Evolutionary conservation across 208 protist species (phyloP), one percentile per base, ranked within the genome.

Genomic region (Leishmania tropica): DNA sequence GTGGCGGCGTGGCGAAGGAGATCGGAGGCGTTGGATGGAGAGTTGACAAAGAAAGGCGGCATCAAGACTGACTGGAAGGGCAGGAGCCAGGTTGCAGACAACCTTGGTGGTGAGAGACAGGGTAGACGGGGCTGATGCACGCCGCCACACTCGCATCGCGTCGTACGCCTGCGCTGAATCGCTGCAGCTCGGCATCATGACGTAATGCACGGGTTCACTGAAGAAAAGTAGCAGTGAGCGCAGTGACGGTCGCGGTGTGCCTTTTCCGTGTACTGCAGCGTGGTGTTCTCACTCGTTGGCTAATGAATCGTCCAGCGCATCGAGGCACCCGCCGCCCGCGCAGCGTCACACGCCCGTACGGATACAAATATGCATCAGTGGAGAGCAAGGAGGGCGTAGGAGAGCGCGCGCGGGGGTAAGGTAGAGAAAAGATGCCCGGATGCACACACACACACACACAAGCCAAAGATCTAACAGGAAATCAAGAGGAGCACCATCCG

Each of bases 391-490:
- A 19, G 37, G 15, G 65, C 3, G 6, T 15, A 21, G 37, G 37
- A 71, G 37, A 4, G 21, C 35, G 15, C 10, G 19, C 8, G 37
- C 3, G 11, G 37, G 35, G 17, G 37, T 3, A n/a, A 28, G 37
- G 21, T 13, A 42, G 65, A 71, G 2, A 8, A 15, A 68, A 40
- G 8, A 68, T n/a, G 24, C 42, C 42, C 21, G 37, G 13, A 24
- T 40, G 35, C 64, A 70, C 37, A 15, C 64, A 70, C 64, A 47
- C 45, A 10, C 10, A 47, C 13, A 47, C 45, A 75, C 7, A 76
- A 76, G 19, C 45, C 60, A 82, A 56, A 73, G 48, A 80, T 73
- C 54, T 80, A 73, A 64, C 31, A 45, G n/a, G n/a, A 48, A 78
- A 47, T 3, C 48, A 42, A 47, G 5, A 19, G 13, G 24, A 31